phyloP scores from a whole-genome alignment of 2,329 filamentous ascomycete genomes.

The Raffaelea ambrosiae region DNA sequence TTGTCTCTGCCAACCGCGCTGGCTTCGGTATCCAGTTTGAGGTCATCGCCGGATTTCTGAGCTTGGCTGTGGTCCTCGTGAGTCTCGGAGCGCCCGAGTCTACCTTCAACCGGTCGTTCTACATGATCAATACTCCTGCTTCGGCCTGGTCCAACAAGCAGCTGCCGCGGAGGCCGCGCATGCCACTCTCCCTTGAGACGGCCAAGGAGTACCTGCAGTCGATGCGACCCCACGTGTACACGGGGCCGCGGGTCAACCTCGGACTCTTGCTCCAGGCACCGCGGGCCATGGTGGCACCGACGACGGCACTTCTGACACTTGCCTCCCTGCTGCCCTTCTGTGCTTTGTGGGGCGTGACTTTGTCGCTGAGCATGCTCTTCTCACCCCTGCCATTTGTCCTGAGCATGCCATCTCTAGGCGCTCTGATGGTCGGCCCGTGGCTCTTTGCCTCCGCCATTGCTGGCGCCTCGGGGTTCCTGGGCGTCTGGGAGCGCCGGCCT shows the following conservation, averaged over 20 bases:
- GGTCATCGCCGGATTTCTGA: conserved; percentile 40
- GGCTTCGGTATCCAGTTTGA: conserved; percentile 41
- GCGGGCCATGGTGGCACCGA: conserved; percentile 40
- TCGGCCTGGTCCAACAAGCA: conserved; percentile 19
- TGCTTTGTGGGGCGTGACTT: conserved; percentile 37
- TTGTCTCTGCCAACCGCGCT: conserved; percentile 29
- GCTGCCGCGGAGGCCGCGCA: conserved; percentile 17
- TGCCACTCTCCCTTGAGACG: conserved; percentile 22
- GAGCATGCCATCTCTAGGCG: conserved; percentile 29
- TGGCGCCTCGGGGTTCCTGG: conserved; percentile 1
- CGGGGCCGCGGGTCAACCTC: conserved; percentile 18
- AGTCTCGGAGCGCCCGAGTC: conserved; percentile 45
- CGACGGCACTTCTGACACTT: conserved; percentile 35
- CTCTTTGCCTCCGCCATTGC: conserved; percentile 25
- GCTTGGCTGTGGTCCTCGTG: conserved; percentile 37
- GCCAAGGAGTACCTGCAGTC: conserved; percentile 27
- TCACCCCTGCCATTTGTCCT: conserved; percentile 33
- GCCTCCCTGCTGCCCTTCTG: conserved; percentile 36
- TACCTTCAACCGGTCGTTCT: conserved; percentile 34
- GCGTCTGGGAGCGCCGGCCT: conserved; percentile 17
- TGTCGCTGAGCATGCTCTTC: conserved; percentile 39
- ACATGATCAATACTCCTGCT: conserved; percentile 15
- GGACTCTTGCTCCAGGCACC: conserved; percentile 33
- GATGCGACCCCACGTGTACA: conserved; percentile 25
- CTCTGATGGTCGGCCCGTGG: conserved; percentile 36